phyloP scores from a whole-genome alignment of 805 yeast species.

The Saccharomyces jurei region DNA sequence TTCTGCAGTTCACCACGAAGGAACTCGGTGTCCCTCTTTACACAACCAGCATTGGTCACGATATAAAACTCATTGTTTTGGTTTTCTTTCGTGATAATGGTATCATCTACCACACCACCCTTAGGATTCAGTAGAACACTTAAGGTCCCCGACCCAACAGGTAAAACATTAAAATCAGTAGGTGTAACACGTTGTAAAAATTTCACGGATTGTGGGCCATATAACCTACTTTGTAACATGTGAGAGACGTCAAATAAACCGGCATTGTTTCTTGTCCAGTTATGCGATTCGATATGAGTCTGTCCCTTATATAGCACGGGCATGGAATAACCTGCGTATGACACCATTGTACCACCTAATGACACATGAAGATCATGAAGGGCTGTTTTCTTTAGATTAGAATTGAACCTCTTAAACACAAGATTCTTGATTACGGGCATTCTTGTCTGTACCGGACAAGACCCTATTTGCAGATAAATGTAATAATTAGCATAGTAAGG shows the following conservation, averaged over 20 bases:
- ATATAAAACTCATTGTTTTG: slow-evolving; percentile 62
- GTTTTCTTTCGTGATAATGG: slow-evolving; percentile 71
- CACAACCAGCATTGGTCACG: slow-evolving; percentile 94
- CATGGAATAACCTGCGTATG: slow-evolving; percentile 94
- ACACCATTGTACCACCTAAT: slow-evolving; percentile 84
- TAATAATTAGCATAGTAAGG: background rate
- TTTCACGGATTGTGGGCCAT: slow-evolving; percentile 57
- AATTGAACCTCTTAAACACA: slow-evolving; percentile 23
- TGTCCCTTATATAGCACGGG: slow-evolving; percentile 84
- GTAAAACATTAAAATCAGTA: slow-evolving; percentile 57
- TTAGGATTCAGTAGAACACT: slow-evolving; percentile 65
- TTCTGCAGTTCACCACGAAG: slow-evolving; percentile 38
- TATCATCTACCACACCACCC: slow-evolving; percentile 91
- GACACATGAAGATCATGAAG: slow-evolving; percentile 70
- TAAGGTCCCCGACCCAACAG: slow-evolving; percentile 56
- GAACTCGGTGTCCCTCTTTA: slow-evolving; percentile 69
- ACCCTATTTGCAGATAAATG: background rate
- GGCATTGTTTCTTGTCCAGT: slow-evolving; percentile 82
- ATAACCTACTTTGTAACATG: slow-evolving; percentile 83
- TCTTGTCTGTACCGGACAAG: background rate
- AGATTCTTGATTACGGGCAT: background rate
- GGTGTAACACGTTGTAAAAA: slow-evolving; percentile 84
- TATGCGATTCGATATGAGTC: slow-evolving; percentile 84
- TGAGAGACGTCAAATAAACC: slow-evolving; percentile 96
- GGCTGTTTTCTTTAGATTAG: slow-evolving; percentile 56